These are phyloP conservation scores for Solanum lycopersicoides DNA, from an alignment of 257 asterid species.

Conservation along the genomic window DNA sequence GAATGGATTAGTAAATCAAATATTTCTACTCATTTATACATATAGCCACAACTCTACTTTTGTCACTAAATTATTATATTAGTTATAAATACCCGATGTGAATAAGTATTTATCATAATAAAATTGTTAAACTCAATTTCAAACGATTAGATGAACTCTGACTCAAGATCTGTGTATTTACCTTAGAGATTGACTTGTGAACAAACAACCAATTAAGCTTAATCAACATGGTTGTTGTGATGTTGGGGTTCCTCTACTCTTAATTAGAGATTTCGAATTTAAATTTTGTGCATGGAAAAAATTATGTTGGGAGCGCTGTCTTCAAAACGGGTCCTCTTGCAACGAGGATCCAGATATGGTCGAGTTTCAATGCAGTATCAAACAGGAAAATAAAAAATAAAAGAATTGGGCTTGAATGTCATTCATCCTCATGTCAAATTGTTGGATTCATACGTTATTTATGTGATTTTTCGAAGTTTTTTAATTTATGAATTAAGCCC, in stretches of 20 bases:
- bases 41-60: neutral
- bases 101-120: neutral
- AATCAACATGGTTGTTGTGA: neutral
- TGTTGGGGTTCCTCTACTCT: neutral
- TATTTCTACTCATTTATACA: neutral
- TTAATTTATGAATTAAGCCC: neutral
- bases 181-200: neutral
- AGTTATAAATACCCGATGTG: fast-evolving
- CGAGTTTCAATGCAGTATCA: neutral
- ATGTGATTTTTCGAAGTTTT: neutral
- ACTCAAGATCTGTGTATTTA: neutral
- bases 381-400: neutral
- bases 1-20: neutral
- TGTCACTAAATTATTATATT: neutral
- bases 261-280: neutral
- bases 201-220: neutral
- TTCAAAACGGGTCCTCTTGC: neutral
- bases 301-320: neutral
- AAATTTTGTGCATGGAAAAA: neutral
- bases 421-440: neutral
- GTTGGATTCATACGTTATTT: neutral
- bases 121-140: neutral
- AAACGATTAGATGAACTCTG: neutral
- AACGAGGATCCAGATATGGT: too few species aligned
- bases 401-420: neutral